A percentile compares a stretch with the other conserved stretches of the same genome.
Conservation (phyloP, 345 rosid genomes). For the Brassica rapa region DNA sequence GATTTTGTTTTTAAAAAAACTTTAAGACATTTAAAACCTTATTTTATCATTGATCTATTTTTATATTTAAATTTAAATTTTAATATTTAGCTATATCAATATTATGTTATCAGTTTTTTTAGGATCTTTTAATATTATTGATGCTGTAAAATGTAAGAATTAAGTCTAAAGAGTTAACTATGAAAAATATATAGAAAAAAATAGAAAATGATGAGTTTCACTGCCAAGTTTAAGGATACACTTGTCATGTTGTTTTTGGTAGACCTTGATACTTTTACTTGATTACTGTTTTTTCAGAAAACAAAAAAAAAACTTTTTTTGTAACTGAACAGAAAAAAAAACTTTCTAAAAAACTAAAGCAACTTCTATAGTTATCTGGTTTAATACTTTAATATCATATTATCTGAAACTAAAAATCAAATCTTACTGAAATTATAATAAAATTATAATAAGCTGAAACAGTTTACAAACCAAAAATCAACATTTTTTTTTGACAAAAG, state of each 20-base stretch:
- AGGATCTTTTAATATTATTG: background rate
- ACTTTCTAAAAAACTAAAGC: background rate
- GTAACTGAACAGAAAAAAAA: no score
- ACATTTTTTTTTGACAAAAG: background rate
- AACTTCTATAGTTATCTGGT: constrained; percentile 1
- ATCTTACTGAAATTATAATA: background rate
- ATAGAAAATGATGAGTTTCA: constrained; percentile 19
- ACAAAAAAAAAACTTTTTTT: background rate
- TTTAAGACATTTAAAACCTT: no score
- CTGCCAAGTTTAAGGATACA: constrained; percentile 33
- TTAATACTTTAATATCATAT: background rate
- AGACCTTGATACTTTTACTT: constrained; percentile 7
- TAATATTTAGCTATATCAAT: background rate
- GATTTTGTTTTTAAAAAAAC: no score
- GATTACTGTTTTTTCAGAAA: background rate
- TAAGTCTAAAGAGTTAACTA: background rate
- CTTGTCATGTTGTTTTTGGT: constrained; percentile 18
- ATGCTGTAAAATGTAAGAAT: background rate
- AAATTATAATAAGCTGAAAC: background rate
- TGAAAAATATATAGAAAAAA: constrained; percentile 6
- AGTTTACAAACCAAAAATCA: background rate
- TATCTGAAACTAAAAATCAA: background rate
- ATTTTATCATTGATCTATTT: background rate
- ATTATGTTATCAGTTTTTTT: background rate
- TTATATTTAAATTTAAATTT: background rate